Evolutionary conservation across 2,329 filamentous ascomycete genomes (phyloP), one percentile per base, ranked within the genome.

Genomic region (Colletotrichum tropicale): DNA sequence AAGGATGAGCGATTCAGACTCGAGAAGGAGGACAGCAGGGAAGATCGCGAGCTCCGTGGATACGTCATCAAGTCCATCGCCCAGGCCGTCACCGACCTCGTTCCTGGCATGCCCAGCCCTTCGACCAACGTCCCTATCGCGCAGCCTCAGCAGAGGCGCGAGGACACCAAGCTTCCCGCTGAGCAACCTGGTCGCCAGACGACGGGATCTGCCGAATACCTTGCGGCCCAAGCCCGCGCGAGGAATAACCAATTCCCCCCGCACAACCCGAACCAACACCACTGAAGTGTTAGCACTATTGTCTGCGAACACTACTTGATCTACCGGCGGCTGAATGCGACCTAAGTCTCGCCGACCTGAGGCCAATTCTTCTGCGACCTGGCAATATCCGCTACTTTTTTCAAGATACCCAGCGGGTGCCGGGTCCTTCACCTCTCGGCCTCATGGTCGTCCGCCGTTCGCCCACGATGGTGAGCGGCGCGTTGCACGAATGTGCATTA

Each of bases 1-100:
- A 98, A 98, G 87, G 93, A 96, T 21, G 93, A 98, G 80, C 93
- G 94, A 75, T 96, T 96, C 85, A 90, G 92, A 56, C 88, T 97
- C 16, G 93, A 96, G 83, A 95, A 95, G 82, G 95, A 97, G 82
- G 95, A 97, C 83, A 90, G 91, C 79, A 89, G 89, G 64, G 95
- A 97, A 82, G 93, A 95, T 80, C 91, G 91, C 67, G 94, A 97
- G 83, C 90, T 97, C 34, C 91, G 94, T 74, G 90, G 90, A 79
- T 94, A 94, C 80, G 92, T 96, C 73, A 92, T 96, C 76, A 91
- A 92, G 70, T 92, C 92, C 5, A 94, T 96, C 78, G 91, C 94
- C 15, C 91, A 93, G 79, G 93, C 94, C 58, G 92, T 96, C 76
- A 94, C 92, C 73, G 91, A 92, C 77, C 90, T 95, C 65, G 88